Evolutionary conservation across 306 rosid genomes (phyloP).

Genomic region (Clitoria ternatea): DNA sequence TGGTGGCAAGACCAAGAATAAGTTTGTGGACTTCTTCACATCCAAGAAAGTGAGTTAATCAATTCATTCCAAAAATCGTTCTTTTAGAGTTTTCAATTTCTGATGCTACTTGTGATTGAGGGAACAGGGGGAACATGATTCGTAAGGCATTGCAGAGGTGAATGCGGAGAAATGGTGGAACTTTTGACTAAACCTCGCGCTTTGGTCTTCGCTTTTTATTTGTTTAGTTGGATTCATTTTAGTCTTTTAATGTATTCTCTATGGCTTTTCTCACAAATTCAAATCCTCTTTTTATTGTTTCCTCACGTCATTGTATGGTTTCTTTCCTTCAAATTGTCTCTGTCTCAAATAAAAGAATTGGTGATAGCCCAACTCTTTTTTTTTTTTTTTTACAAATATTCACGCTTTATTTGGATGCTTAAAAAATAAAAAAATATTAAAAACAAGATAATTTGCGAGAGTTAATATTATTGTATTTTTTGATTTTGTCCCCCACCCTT

Average conservation of each 20-base stretch:
- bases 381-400: no score
- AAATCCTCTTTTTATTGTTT: background rate
- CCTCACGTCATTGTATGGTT: background rate
- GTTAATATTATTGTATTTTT: no score
- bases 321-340: background rate
- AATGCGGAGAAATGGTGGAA: background rate
- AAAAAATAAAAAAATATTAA: no score
- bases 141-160: background rate
- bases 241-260: background rate
- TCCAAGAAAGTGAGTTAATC: conserved; percentile 45
- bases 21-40: conserved; percentile 35
- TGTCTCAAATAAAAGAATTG: no score
- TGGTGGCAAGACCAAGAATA: conserved; percentile 30
- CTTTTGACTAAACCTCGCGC: background rate
- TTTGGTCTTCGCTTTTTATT: background rate
- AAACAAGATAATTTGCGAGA: no score
- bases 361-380: no score
- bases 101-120: background rate
- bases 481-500: no score
- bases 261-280: conserved; percentile 13
- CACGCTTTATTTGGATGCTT: no score
- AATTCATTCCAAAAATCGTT: no score
- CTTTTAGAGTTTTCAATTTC: background rate
- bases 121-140: conserved; percentile 27
- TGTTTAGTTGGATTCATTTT: background rate